Percentiles rank a stretch among this genome's conserved stretches.
phyloP scores from a whole-genome alignment of 805 yeast genomes.

The Maudiozyma bulderi region DNA sequence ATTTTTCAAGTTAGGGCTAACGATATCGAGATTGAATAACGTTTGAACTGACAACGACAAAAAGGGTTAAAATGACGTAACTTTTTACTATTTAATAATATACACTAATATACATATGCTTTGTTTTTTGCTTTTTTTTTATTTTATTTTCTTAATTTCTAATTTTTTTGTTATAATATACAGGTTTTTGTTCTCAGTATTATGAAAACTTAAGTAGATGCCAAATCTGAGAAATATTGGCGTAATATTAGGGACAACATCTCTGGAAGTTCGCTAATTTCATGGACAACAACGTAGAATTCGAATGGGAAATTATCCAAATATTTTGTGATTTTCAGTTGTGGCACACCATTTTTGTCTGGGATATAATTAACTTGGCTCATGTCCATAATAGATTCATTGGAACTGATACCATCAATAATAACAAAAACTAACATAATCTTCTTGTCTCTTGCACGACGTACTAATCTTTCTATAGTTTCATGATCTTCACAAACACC shows the following conservation, averaged over 20 bases:
- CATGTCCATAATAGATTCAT: constrained; percentile 88
- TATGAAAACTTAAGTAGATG: constrained; percentile 21
- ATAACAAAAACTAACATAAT: constrained; percentile 93
- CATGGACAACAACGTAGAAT: constrained; percentile 86
- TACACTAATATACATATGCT: no score
- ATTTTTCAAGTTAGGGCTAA: no score
- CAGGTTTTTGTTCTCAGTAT: background rate
- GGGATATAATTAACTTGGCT: constrained; percentile 79
- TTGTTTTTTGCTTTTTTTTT: no score
- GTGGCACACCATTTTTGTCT: constrained; percentile 59
- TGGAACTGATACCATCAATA: constrained; percentile 72
- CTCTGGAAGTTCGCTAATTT: constrained; percentile 82
- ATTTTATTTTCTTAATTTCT: background rate
- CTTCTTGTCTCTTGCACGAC: constrained; percentile 84
- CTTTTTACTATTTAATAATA: no score
- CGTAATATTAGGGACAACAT: constrained; percentile 82
- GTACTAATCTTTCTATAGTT: constrained; percentile 68
- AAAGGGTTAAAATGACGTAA: no score
- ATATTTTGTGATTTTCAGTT: constrained; percentile 70
- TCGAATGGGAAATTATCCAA: constrained; percentile 95
- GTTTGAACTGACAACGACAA: no score
- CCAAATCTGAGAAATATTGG: constrained; percentile 79
- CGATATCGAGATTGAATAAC: no score
- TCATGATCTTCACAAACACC: constrained; percentile 97
- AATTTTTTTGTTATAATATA: no score